Conservation (phyloP, 805 yeast genomes). For the Candida michaelii region DNA sequence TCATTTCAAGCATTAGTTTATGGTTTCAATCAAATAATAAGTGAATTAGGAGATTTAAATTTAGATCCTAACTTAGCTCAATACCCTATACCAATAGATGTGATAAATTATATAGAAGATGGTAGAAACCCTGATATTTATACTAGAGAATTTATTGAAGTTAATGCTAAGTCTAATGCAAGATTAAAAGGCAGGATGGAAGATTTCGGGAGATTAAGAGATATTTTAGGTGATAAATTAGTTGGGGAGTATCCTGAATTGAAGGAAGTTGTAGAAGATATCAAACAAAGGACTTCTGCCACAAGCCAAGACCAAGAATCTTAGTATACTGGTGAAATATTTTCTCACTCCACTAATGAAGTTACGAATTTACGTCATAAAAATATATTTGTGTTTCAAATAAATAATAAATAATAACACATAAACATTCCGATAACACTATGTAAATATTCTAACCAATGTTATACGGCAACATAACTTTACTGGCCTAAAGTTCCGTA, state of each 20-base stretch:
- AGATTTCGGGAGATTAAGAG: constrained; percentile 64
- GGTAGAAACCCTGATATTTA: constrained; percentile 97
- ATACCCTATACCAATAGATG: constrained; percentile 71
- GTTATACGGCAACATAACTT: neutral
- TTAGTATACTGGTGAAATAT: too few species aligned
- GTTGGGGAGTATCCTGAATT: constrained; percentile 79
- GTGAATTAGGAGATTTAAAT: constrained; percentile 36
- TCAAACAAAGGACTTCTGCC: constrained; percentile 45
- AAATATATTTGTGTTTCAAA: neutral
- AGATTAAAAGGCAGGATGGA: constrained; percentile 79
- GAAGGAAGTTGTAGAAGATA: constrained; percentile 54
- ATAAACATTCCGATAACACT: too few species aligned
- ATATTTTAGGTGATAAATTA: constrained; percentile 67
- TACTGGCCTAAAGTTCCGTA: neutral
- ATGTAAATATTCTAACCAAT: too few species aligned
- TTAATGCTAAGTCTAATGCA: constrained; percentile 87
- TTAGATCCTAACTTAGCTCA: constrained; percentile 33
- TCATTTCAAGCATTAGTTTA: constrained; percentile 53
- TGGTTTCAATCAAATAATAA: constrained; percentile 42
- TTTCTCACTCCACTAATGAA: neutral
- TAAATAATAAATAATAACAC: neutral
- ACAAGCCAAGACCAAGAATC: too few species aligned
- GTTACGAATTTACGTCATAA: neutral
- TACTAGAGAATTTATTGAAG: constrained; percentile 94
- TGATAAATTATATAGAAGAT: constrained; percentile 88